phyloP scores from a whole-genome alignment of 441 rosid species.

The Mallotus japonicus region DNA sequence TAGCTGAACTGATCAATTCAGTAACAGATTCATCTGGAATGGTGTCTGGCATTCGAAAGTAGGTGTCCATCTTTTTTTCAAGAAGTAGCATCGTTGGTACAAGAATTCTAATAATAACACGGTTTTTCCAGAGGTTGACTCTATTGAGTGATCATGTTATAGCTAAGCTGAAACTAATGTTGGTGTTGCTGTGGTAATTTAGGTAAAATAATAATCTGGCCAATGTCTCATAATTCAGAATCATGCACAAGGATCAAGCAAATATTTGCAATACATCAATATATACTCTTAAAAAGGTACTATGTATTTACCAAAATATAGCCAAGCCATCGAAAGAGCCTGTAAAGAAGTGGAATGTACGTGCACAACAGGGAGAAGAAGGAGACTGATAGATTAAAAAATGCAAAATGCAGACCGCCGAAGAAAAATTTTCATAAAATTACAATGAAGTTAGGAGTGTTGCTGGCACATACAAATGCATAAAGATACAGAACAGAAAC shows the following conservation, averaged over 20 bases:
- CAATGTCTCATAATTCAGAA: no score
- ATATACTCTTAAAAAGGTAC: background rate
- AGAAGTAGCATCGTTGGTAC: background rate
- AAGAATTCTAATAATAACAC: background rate
- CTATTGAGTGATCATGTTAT: no score
- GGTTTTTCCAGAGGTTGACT: background rate
- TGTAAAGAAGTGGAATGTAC: background rate
- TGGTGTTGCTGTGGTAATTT: no score
- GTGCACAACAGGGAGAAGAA: background rate
- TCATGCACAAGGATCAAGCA: no score
- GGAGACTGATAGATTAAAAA: background rate
- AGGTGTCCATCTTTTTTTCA: background rate
- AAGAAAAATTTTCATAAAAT: background rate
- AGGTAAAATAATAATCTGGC: no score
- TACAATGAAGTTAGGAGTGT: background rate
- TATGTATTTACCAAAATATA: no score
- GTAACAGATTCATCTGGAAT: background rate
- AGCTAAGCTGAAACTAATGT: no score
- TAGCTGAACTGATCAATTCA: background rate
- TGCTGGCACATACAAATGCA: background rate
- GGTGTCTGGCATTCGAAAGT: background rate
- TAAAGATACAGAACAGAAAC: background rate
- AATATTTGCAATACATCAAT: no score
- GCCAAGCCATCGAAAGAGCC: background rate
- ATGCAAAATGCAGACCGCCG: background rate